Evolutionary conservation across 2,329 filamentous ascomycete species (phyloP), one percentile per base, ranked within the genome.

Genomic region (Xylariaceae sp.): DNA sequence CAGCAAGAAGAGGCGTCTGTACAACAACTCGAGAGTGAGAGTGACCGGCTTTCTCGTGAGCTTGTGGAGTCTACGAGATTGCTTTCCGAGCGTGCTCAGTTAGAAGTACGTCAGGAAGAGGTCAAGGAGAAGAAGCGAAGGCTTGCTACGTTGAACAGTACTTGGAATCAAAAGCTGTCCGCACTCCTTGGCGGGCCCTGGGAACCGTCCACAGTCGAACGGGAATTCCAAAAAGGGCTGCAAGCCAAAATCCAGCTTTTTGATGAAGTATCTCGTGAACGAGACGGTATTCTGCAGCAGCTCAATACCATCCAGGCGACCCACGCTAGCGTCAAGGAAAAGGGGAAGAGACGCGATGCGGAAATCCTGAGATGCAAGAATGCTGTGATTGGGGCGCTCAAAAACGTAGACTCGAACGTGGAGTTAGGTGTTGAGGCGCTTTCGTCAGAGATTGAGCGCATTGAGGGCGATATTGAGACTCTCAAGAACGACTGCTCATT

Each of bases 81-180:
- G 59, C 91, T 92, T 4, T 86, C 88, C 3, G 92, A 96, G 63
- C 83, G 92, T 44, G 94, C 93, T 10, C 88, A 89, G 67, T 80
- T 99, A 9, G 90, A 96, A 59, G 86, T 89, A 66, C 81, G 92
- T 39, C 92, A 88, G 68, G 92, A 92, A 66, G 89, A 96, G 69
- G 74, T 91, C 34, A 83, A 84, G 63, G 87, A 91, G 65, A 84
- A 88, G 57, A 84, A 89, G 71, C 82, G 84, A 39, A 89, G 88
- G 62, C 78, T 97, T 2, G 83, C 92, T 7, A 94, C 90, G 0
- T 84, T 97, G 76, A 84, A 79, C 62, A 85, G 79, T 52, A 90
- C 90, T 0, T 90, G 95, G 78, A 83, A 81, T 54, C 79, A 87
- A 39, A 88, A 88, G 65, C 79, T 99, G 18, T 79, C 82, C 10